Evolutionary conservation across 2,329 filamentous ascomycete species (phyloP).

Genomic region (Fusarium continuum): DNA sequence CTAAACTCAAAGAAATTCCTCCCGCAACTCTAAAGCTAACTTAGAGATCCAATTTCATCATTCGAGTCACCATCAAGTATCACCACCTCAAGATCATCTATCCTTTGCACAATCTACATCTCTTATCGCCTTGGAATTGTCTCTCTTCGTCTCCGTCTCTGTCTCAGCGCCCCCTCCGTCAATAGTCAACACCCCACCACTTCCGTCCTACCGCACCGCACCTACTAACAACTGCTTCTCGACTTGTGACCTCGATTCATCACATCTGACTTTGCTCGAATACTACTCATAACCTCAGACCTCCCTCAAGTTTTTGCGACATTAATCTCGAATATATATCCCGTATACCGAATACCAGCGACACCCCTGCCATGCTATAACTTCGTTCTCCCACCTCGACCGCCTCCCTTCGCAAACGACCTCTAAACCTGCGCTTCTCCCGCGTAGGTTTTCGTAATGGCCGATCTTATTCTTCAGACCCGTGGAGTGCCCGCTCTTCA

Average conservation of each 20-base stretch:
- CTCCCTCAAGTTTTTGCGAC: background rate
- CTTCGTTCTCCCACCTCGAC: background rate
- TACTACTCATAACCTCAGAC: background rate
- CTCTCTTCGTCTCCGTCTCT: slow-evolving; percentile 1
- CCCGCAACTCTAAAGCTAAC: background rate
- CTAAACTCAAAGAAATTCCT: slow-evolving; percentile 25
- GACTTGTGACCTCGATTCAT: slow-evolving; percentile 29
- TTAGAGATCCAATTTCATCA: slow-evolving; percentile 13
- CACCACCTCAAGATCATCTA: background rate
- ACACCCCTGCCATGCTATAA: slow-evolving; percentile 30
- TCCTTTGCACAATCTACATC: background rate
- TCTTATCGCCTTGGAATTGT: background rate
- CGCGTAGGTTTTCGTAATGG: slow-evolving; percentile 34
- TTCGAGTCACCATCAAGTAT: background rate
- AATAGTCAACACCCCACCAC: slow-evolving; percentile 26
- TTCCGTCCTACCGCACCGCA: slow-evolving; percentile 17
- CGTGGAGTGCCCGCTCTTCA: slow-evolving; percentile 37
- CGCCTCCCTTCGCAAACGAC: slow-evolving; percentile 5
- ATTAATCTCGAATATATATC: background rate
- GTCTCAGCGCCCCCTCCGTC: slow-evolving; percentile 25
- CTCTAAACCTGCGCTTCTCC: slow-evolving; percentile 13
- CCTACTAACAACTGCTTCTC: slow-evolving; percentile 17
- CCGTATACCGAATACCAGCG: background rate
- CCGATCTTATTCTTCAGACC: slow-evolving; percentile 43
- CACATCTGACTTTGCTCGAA: slow-evolving; percentile 15